These are phyloP conservation scores for Colletotrichum scovillei DNA, from an alignment of 2,329 filamentous ascomycete species.

Conservation along the genomic window DNA sequence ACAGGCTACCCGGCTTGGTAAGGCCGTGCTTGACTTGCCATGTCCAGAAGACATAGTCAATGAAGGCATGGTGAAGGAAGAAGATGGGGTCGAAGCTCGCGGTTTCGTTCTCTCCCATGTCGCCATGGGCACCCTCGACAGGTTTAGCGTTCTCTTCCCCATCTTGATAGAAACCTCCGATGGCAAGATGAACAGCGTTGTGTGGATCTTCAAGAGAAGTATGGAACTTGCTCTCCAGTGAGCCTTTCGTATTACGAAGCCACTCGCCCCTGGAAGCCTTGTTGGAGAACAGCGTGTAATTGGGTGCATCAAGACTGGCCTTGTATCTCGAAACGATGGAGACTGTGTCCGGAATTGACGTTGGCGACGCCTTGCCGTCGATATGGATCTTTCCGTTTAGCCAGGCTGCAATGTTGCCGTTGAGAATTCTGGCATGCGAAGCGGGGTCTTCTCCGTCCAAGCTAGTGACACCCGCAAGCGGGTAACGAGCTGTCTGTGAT, in stretches of 20 bases:
- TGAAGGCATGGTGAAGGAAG: neutral
- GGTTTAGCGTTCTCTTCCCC: neutral
- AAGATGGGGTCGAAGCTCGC: slow-evolving; percentile 37
- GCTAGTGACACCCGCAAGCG: slow-evolving; percentile 39
- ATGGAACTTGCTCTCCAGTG: neutral
- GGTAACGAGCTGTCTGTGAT: slow-evolving; percentile 41
- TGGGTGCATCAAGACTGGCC: slow-evolving; percentile 42
- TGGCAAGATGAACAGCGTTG: slow-evolving; percentile 42
- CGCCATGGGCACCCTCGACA: slow-evolving; percentile 42
- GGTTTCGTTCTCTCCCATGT: slow-evolving; percentile 47
- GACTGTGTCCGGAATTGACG: slow-evolving; percentile 23
- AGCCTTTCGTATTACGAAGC: slow-evolving; percentile 35
- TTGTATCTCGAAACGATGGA: slow-evolving; percentile 27
- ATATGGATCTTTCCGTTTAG: slow-evolving; percentile 4
- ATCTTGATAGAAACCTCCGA: slow-evolving; percentile 39
- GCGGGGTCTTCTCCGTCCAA: neutral
- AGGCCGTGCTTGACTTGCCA: neutral
- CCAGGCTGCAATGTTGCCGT: slow-evolving; percentile 18
- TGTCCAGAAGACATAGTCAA: slow-evolving; percentile 1
- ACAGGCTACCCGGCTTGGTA: neutral
- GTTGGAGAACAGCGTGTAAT: slow-evolving; percentile 48
- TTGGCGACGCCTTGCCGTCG: neutral
- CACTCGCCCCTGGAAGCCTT: slow-evolving; percentile 39
- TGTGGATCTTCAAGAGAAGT: slow-evolving; percentile 41
- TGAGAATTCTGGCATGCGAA: neutral